Conservation (phyloP, 345 rosid genomes). For the Rhodamnia argentea region DNA sequence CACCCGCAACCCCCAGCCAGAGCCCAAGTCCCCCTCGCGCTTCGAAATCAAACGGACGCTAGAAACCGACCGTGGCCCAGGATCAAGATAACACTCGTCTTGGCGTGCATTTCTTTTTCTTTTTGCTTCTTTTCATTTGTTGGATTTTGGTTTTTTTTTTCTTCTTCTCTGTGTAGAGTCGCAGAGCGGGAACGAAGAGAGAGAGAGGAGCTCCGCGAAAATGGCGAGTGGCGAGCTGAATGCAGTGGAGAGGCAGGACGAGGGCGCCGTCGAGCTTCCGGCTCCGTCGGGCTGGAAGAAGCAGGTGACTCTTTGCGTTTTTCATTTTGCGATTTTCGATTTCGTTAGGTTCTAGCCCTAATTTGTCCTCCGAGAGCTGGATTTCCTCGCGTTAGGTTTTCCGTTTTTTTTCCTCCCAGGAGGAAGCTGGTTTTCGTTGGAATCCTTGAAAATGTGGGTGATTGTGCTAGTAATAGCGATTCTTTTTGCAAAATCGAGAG, state of each 20-base stretch:
- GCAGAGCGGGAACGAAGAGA: not conserved
- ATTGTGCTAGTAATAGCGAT: not conserved
- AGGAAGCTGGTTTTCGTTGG: not conserved
- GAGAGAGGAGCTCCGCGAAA: not conserved
- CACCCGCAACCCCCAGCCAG: not conserved
- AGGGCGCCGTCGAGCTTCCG: not conserved
- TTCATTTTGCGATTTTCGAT: not conserved
- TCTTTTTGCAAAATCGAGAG: not conserved
- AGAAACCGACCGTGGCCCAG: not conserved
- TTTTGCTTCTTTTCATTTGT: too few species aligned
- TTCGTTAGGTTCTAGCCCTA: not conserved
- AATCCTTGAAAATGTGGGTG: not conserved
- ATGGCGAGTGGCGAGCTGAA: slow-evolving; percentile 3
- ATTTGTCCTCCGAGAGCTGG: not conserved
- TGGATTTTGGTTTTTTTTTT: not conserved
- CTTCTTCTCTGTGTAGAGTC: not conserved
- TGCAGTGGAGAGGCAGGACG: not conserved
- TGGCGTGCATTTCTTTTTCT: not conserved
- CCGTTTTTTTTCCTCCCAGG: not conserved
- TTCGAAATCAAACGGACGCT: not conserved
- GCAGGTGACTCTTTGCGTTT: not conserved
- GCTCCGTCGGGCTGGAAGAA: slow-evolving; percentile 9
- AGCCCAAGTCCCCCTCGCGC: not conserved
- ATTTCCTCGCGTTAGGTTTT: not conserved
- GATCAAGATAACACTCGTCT: not conserved